A percentile compares a stretch with the other conserved stretches of the same genome.
These are phyloP conservation scores for Leccinellum rugosiceps DNA, from an alignment of 768 basidiomycete species.

Conservation along the genomic window DNA sequence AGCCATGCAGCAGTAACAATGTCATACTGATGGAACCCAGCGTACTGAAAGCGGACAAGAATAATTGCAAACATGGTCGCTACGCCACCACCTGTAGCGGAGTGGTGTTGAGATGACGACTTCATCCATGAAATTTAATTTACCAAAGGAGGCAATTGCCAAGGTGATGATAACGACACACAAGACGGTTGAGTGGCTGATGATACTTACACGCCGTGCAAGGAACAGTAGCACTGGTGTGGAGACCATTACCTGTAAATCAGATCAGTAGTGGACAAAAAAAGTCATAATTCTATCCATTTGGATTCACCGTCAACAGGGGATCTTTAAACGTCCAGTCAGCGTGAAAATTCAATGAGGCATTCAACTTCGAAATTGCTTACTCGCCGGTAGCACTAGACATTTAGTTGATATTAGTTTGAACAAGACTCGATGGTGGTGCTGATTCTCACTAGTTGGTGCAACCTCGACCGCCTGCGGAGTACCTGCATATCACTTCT, in stretches of 20 bases:
- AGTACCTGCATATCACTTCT: conserved; percentile 27
- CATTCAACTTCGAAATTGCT: neutral
- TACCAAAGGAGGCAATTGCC: conserved; percentile 7
- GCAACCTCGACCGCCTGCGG: neutral
- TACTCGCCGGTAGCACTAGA: conserved; percentile 14
- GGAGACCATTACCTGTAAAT: conserved; percentile 41
- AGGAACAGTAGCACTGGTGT: conserved; percentile 46
- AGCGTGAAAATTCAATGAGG: neutral
- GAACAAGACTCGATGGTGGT: conserved; percentile 15
- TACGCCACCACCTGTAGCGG: conserved; percentile 32
- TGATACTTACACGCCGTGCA: conserved; percentile 39
- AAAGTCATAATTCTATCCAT: neutral
- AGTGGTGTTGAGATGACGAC: neutral
- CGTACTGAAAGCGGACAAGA: conserved; percentile 25
- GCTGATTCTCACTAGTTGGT: neutral
- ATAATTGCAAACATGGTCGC: conserved; percentile 28
- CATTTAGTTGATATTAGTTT: neutral
- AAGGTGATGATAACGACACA: conserved; percentile 24
- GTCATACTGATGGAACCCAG: conserved; percentile 33
- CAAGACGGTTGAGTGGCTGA: conserved; percentile 29
- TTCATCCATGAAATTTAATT: neutral
- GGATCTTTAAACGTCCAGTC: conserved; percentile 35
- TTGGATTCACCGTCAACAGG: conserved; percentile 37
- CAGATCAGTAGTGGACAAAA: neutral
- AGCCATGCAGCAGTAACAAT: conserved; percentile 41